A percentile compares a stretch with the other conserved stretches of the same genome.
Conservation (phyloP, 2,329 filamentous ascomycete genomes). For the Penicillium sumatraense region DNA sequence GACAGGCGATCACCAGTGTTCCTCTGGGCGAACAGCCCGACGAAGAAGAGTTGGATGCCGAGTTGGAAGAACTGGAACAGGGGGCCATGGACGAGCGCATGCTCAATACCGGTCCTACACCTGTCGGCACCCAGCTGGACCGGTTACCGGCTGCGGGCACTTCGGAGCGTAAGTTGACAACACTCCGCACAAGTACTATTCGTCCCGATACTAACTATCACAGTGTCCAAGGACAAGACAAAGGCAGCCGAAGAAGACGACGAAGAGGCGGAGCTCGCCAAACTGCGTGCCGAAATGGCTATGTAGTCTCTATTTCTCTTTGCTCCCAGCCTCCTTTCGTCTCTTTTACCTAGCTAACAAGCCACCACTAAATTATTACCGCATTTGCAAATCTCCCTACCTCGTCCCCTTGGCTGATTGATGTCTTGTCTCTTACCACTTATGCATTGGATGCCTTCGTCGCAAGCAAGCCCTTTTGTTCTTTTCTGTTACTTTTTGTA, state of each 20-base stretch:
- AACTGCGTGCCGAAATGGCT: constrained; percentile 95
- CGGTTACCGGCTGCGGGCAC: constrained; percentile 75
- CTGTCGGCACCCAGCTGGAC: constrained; percentile 77
- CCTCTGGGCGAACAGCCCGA: constrained; percentile 72
- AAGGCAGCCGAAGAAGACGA: constrained; percentile 76
- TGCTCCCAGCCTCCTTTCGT: constrained; percentile 1
- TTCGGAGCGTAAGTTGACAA: constrained; percentile 69
- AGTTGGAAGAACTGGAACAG: constrained; percentile 86
- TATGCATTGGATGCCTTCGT: constrained; percentile 25
- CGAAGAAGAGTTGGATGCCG: constrained; percentile 82
- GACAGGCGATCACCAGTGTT: constrained; percentile 77
- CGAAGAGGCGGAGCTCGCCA: constrained; percentile 92
- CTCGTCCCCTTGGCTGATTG: constrained; percentile 8
- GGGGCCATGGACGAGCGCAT: constrained; percentile 93
- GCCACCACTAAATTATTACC: constrained; percentile 1
- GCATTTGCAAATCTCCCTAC: constrained; percentile 7
- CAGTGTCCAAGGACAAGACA: constrained; percentile 51
- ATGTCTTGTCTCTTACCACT: constrained; percentile 13
- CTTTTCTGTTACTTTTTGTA: constrained; percentile 5
- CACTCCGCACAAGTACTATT: not conserved
- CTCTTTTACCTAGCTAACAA: not conserved
- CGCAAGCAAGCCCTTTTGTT: constrained; percentile 21
- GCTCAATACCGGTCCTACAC: constrained; percentile 84
- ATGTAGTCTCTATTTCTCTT: constrained; percentile 63
- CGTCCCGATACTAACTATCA: constrained; percentile 12